A percentile compares a stretch with the other conserved stretches of the same genome.
phyloP scores from a whole-genome alignment of 805 yeast genomes.

The Cyberlindnera meyerae region DNA sequence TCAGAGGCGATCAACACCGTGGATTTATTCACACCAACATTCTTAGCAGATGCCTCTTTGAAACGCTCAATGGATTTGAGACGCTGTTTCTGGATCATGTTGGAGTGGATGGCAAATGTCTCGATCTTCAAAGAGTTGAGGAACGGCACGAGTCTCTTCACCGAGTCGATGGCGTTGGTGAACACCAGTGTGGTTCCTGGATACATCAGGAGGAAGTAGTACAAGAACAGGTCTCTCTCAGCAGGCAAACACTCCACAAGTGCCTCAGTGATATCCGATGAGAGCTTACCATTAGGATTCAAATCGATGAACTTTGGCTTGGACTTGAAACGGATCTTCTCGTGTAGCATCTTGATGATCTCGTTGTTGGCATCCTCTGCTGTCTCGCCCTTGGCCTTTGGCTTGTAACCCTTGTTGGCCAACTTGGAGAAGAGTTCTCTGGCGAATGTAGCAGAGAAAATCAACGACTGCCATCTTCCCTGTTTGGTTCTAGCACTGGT shows the following conservation, averaged over 20 bases:
- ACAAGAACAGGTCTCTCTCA: conserved; percentile 85
- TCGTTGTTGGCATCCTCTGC: conserved; percentile 42
- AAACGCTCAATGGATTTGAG: conserved; percentile 80
- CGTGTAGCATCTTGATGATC: conserved; percentile 58
- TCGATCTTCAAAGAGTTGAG: conserved; percentile 65
- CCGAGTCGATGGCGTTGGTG: conserved; percentile 94
- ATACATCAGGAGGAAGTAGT: conserved; percentile 79
- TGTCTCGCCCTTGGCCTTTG: conserved; percentile 16
- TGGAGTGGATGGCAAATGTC: conserved; percentile 77
- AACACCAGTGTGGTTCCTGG: conserved; percentile 89
- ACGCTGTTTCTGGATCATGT: conserved; percentile 93
- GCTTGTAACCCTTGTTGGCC: conserved; percentile 33
- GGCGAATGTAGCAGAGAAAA: conserved; percentile 94
- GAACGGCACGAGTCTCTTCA: conserved; percentile 75
- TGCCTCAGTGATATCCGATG: conserved; percentile 74
- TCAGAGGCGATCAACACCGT: conserved; percentile 88
- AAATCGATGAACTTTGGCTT: conserved; percentile 75
- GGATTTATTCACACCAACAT: conserved; percentile 39
- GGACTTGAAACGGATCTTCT: conserved; percentile 67
- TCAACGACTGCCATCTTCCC: conserved; percentile 69
- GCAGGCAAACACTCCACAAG: conserved; percentile 85
- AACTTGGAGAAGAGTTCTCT: conserved; percentile 76
- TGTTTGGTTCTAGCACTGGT: conserved; percentile 44
- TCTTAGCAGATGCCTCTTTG: conserved; percentile 41
- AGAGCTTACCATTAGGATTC: conserved; percentile 78